phyloP scores from a whole-genome alignment of 2,329 filamentous ascomycete genomes.

The Graphium sp. region DNA sequence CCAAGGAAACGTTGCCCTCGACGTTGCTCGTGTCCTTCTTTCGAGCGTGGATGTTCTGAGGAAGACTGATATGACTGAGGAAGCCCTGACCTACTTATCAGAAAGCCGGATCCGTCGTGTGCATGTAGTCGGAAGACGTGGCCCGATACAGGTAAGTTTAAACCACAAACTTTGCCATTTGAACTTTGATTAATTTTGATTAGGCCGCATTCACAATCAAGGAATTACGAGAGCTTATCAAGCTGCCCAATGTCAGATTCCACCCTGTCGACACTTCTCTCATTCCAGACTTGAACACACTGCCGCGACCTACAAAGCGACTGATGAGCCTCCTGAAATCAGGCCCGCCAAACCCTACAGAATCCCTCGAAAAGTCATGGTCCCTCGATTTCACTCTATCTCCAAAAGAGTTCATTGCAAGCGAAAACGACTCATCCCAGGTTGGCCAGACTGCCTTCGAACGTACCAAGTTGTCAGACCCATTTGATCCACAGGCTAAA shows the following conservation, averaged over 20 bases:
- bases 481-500: conserved; percentile 32
- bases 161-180: not conserved
- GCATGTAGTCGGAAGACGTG: conserved; percentile 74
- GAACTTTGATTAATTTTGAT: conserved; percentile 3
- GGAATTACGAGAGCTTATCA: conserved; percentile 76
- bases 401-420: conserved; percentile 49
- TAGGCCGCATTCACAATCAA: conserved; percentile 91
- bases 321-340: conserved; percentile 61
- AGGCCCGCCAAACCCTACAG: conserved; percentile 43
- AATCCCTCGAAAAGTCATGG: conserved; percentile 65
- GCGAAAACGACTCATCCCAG: conserved; percentile 20
- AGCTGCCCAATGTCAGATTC: conserved; percentile 56
- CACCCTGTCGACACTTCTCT: conserved; percentile 48
- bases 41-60: conserved; percentile 55
- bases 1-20: conserved; percentile 90
- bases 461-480: conserved; percentile 36
- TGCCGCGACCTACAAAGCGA: conserved; percentile 61
- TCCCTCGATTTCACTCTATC: conserved; percentile 74
- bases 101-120: conserved; percentile 64
- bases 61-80: conserved; percentile 77
- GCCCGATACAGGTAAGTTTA: conserved; percentile 59
- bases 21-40: conserved; percentile 78
- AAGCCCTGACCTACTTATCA: conserved; percentile 58
- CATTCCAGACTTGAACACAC: conserved; percentile 47
- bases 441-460: conserved; percentile 56